A percentile compares a stretch with the other conserved stretches of the same genome.
Conservation (phyloP, 208 protist genomes). For the Cochliopodium minus region DNA sequence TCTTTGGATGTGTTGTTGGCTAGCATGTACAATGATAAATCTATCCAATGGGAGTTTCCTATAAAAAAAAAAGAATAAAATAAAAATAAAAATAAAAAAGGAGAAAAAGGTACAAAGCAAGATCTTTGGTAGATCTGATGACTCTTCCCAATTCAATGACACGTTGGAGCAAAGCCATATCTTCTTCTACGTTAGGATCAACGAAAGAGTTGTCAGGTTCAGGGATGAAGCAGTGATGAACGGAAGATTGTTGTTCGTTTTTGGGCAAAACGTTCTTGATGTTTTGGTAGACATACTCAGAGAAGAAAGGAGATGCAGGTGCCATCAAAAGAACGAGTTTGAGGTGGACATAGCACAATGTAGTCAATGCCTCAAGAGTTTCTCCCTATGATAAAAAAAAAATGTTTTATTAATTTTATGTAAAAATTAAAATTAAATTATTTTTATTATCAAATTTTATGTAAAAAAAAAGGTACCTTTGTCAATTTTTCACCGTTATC, state of each 20-base stretch:
- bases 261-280: constrained; percentile 66
- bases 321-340: constrained; percentile 69
- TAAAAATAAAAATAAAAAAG: no score
- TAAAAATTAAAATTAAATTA: no score
- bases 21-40: constrained; percentile 61
- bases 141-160: constrained; percentile 77
- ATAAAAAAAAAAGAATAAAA: constrained; percentile 11
- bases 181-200: constrained; percentile 39
- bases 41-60: constrained; percentile 65
- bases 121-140: constrained; percentile 69
- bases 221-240: constrained; percentile 77
- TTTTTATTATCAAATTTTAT: no score
- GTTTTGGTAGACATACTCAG: constrained; percentile 89
- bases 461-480: no score
- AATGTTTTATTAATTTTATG: no score
- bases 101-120: constrained; percentile 38
- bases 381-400: no score
- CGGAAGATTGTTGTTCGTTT: constrained; percentile 51
- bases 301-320: constrained; percentile 95
- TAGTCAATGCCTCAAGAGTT: constrained; percentile 23
- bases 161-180: constrained; percentile 46
- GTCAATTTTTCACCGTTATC: constrained; percentile 47
- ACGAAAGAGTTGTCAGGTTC: constrained; percentile 39
- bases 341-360: constrained; percentile 24
- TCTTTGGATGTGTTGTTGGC: constrained; percentile 45